Conservation (phyloP, 805 yeast genomes). For the Candida alai region DNA sequence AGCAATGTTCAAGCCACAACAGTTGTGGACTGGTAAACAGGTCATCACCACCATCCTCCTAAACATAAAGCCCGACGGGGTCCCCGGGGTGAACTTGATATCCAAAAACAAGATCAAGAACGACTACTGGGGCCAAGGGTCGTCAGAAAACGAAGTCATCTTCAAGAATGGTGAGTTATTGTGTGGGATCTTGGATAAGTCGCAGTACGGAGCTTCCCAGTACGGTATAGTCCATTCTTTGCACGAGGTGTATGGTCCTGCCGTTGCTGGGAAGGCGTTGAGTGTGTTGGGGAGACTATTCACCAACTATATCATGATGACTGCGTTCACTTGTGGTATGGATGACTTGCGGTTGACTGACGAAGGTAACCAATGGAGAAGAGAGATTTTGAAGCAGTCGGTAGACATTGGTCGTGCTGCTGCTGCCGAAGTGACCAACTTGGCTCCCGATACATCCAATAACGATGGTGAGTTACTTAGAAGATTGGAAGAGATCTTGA, state of each 20-base stretch:
- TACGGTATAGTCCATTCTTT: constrained; percentile 95
- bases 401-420: constrained; percentile 85
- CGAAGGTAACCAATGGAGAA: constrained; percentile 89
- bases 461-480: constrained; percentile 73
- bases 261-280: constrained; percentile 81
- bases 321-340: constrained; percentile 99
- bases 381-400: constrained; percentile 72
- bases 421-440: constrained; percentile 90
- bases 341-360: constrained; percentile 90
- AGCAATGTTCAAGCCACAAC: constrained; percentile 77
- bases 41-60: constrained; percentile 86
- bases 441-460: constrained; percentile 46
- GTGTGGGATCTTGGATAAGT: constrained; percentile 92
- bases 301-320: constrained; percentile 87
- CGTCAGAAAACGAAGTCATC: constrained; percentile 80
- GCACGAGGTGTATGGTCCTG: constrained; percentile 93
- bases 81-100: constrained; percentile 86
- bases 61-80: constrained; percentile 79
- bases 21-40: constrained; percentile 98
- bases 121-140: constrained; percentile 89
- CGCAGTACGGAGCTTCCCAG: constrained; percentile 97
- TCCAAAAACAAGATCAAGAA: constrained; percentile 87
- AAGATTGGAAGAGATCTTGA: constrained; percentile 88
- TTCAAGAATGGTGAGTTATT: constrained; percentile 84
- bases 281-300: constrained; percentile 93